phyloP scores from a whole-genome alignment of 305 asterid species.

The Fraxinus floribunda region DNA sequence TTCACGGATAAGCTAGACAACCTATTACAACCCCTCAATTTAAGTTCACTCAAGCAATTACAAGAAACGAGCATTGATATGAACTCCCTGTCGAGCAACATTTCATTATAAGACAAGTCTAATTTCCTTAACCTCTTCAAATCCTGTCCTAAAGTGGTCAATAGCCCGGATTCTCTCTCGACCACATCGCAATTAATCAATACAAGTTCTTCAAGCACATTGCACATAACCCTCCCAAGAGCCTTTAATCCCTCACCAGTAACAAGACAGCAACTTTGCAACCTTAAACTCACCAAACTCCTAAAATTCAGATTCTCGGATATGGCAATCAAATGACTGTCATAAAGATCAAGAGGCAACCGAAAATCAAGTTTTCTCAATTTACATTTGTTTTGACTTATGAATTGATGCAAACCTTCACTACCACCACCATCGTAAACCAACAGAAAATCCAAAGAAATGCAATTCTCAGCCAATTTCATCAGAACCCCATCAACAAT shows the following conservation, averaged over 20 bases:
- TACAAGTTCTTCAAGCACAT: slow-evolving; percentile 54
- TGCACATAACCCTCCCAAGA: slow-evolving; percentile 38
- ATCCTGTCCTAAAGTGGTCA: slow-evolving; percentile 61
- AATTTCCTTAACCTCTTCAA: slow-evolving; percentile 55
- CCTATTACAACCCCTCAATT: slow-evolving; percentile 58
- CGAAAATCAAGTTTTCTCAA: slow-evolving; percentile 58
- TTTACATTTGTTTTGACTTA: slow-evolving; percentile 39
- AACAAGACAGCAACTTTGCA: slow-evolving; percentile 72
- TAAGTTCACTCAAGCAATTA: slow-evolving; percentile 51
- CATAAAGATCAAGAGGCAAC: slow-evolving; percentile 75
- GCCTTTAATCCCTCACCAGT: slow-evolving; percentile 63
- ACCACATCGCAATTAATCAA: slow-evolving; percentile 65
- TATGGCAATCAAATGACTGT: slow-evolving; percentile 56
- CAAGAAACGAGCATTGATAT: slow-evolving; percentile 67
- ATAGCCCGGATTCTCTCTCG: slow-evolving; percentile 62
- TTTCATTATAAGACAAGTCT: slow-evolving; percentile 70
- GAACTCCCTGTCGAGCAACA: slow-evolving; percentile 64
- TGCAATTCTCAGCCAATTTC: slow-evolving; percentile 43
- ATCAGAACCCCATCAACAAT: slow-evolving; percentile 49
- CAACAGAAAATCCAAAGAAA: slow-evolving; percentile 46
- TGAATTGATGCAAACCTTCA: slow-evolving; percentile 63
- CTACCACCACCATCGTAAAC: slow-evolving; percentile 72
- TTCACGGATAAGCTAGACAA: slow-evolving; percentile 35
- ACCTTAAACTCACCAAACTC: slow-evolving; percentile 44
- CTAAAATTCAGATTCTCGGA: slow-evolving; percentile 54